Evolutionary conservation across 768 basidiomycete genomes (phyloP).

Genomic region (Filobasidium floriforme): DNA sequence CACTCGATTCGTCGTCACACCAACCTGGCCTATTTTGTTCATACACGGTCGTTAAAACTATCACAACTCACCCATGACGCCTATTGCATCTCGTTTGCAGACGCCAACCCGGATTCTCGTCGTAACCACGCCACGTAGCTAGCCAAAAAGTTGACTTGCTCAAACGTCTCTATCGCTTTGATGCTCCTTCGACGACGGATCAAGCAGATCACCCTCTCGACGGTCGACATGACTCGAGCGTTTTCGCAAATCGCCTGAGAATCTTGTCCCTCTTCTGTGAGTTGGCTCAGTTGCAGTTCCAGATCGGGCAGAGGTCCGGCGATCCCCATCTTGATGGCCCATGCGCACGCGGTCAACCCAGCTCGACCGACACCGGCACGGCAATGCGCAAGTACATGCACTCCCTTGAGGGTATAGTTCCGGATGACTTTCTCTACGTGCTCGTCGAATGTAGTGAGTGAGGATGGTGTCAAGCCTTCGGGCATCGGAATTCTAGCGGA

Average conservation of each 20-base stretch:
- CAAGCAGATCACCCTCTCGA: constrained; percentile 65
- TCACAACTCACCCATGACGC: neutral
- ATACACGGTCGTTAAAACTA: neutral
- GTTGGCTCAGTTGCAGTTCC: constrained; percentile 8
- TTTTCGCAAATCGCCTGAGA: constrained; percentile 35
- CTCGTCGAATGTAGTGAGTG: constrained; percentile 56
- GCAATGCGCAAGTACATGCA: constrained; percentile 75
- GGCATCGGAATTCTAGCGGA: constrained; percentile 66
- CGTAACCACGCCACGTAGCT: constrained; percentile 38
- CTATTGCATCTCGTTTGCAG: neutral
- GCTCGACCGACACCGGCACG: constrained; percentile 86
- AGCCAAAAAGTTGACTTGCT: constrained; percentile 60
- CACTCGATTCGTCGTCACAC: neutral
- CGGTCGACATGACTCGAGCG: constrained; percentile 54
- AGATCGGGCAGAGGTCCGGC: constrained; percentile 56
- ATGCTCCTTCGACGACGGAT: constrained; percentile 68
- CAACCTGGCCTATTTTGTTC: neutral
- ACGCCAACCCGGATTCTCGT: constrained; percentile 12
- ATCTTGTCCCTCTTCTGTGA: constrained; percentile 36
- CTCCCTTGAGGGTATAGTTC: constrained; percentile 64
- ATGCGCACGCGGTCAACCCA: constrained; percentile 82
- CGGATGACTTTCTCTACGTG: constrained; percentile 61
- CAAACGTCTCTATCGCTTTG: constrained; percentile 89
- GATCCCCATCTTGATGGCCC: constrained; percentile 86
- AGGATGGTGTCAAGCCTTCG: constrained; percentile 74